These are phyloP conservation scores for Selaginella moellendorffii DNA, from an alignment of 75 land plant species.

Conservation along the genomic window DNA sequence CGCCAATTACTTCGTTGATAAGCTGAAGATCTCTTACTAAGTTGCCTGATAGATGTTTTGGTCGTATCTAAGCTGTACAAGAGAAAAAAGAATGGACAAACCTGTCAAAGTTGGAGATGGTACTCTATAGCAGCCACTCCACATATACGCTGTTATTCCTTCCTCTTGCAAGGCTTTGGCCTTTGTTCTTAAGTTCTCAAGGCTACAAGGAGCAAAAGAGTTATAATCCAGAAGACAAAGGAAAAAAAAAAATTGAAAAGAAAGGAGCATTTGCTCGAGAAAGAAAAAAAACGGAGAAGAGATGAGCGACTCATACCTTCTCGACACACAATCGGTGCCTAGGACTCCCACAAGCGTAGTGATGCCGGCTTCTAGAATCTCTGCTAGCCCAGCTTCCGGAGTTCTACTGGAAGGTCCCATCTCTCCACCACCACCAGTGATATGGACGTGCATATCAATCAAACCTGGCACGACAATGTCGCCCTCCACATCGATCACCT, in stretches of 20 bases:
- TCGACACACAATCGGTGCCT: conserved; percentile 24
- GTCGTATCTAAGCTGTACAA: too few species aligned
- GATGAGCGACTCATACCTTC: conserved; percentile 11
- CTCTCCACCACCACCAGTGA: conserved; percentile 26
- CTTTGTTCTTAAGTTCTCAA: conserved; percentile 19
- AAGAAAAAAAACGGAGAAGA: not conserved
- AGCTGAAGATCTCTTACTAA: conserved; percentile 20
- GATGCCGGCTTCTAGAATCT: conserved; percentile 23
- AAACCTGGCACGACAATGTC: conserved; percentile 15
- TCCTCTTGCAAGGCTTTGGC: conserved; percentile 14
- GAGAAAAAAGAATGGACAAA: too few species aligned
- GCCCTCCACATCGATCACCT: conserved; percentile 13
- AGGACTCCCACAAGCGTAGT: conserved; percentile 23
- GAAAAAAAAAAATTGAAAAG: not conserved
- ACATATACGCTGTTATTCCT: conserved; percentile 22
- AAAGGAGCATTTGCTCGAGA: too few species aligned
- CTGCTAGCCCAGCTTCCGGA: conserved; percentile 14
- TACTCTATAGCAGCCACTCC: conserved; percentile 28
- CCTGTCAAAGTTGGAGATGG: conserved; percentile 25
- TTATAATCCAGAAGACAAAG: not conserved
- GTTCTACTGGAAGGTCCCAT: conserved; percentile 27
- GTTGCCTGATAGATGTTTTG: too few species aligned
- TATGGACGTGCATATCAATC: conserved; percentile 24
- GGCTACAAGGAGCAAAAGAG: conserved; percentile 12
- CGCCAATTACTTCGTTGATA: conserved; percentile 22